Evolutionary conservation across 176 grass and related monocot genomes (phyloP), one percentile per base, ranked within the genome.

Genomic region (Musa beccarii): DNA sequence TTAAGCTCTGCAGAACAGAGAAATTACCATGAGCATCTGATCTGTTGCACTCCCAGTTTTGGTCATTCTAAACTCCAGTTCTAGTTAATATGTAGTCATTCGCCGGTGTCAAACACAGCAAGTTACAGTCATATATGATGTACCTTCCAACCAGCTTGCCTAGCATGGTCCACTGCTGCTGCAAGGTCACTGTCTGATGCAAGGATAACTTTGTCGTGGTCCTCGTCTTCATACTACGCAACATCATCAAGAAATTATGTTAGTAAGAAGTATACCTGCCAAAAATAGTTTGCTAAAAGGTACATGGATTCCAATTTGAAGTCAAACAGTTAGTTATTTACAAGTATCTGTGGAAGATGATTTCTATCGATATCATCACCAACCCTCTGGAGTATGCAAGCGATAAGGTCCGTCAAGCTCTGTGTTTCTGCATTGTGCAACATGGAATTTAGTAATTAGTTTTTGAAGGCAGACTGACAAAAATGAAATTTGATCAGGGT

Each of bases 91-190:
- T 43, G 34, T 43, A 43, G 34, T 43, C 34, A 43, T 43, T 43
- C 34, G 6, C 34, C 11, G 78, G 49, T 22, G 54, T 50, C 21
- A 71, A 78, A 1, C 49, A 43, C 4, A 43, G 4, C 34, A 43
- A 43, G 4, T 43, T 43, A 43, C 65, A 79, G 21, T 52, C 57
- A 66, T 24, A 7, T 22, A 23, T 79, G 34, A 43, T 49, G 10
- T 73, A 99, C 95, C 90, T 99, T 94, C 95, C 95, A 99, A 75
- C 95, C 90, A 11, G 93, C 93, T 80, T 94, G 95, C 66, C 76
- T 84, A 25, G 90, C 90, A 64, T 99, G 90, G 76, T 99, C 90
- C 19, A 99, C 88, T 51, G 95, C 95, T 53, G 95, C 90, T 54
- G 78, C 64, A 75, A 99, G 88, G 86, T 99, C 95, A 49, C 75